Evolutionary conservation across 1,284 basidiomycete genomes (phyloP).

Genomic region (Melampsora larici-populina): DNA sequence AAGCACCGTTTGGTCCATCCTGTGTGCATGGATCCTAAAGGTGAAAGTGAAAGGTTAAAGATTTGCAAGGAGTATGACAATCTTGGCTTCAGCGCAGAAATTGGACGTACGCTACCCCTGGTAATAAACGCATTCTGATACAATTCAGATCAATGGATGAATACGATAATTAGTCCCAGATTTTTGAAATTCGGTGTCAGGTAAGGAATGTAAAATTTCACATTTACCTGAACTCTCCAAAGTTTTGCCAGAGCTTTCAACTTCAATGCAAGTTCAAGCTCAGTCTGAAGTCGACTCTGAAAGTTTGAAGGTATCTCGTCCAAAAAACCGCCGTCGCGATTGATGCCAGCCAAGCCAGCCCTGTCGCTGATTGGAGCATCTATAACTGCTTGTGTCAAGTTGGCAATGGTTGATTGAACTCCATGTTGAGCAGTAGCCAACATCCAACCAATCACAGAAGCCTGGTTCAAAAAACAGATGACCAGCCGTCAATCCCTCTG

Average conservation of each 20-base stretch:
- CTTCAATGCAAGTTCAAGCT: slow-evolving; percentile 40
- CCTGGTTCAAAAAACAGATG: not conserved
- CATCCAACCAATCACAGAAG: slow-evolving; percentile 18
- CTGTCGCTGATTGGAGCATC: slow-evolving; percentile 23
- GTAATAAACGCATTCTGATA: slow-evolving; percentile 39
- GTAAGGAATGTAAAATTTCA: not conserved
- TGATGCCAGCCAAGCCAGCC: slow-evolving; percentile 34
- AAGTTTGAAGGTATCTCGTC: slow-evolving; percentile 38
- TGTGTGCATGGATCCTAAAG: slow-evolving; percentile 37
- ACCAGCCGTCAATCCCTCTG: too few species aligned
- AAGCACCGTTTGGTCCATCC: slow-evolving; percentile 26
- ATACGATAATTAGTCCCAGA: not conserved
- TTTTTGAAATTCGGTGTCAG: not conserved
- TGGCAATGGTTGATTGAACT: slow-evolving; percentile 42
- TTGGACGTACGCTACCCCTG: slow-evolving; percentile 28
- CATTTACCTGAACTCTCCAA: slow-evolving; percentile 41
- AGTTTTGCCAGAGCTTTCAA: slow-evolving; percentile 41
- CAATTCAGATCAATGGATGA: not conserved
- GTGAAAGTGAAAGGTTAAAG: not conserved
- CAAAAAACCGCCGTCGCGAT: slow-evolving; percentile 30
- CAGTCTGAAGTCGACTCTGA: slow-evolving; percentile 37
- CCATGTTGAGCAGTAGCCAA: slow-evolving; percentile 35
- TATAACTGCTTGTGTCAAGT: slow-evolving; percentile 31
- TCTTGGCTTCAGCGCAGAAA: not conserved
- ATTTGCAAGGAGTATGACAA: not conserved